phyloP scores from a whole-genome alignment of 1,139 yeast genomes.

The Taiozyma sp. region DNA sequence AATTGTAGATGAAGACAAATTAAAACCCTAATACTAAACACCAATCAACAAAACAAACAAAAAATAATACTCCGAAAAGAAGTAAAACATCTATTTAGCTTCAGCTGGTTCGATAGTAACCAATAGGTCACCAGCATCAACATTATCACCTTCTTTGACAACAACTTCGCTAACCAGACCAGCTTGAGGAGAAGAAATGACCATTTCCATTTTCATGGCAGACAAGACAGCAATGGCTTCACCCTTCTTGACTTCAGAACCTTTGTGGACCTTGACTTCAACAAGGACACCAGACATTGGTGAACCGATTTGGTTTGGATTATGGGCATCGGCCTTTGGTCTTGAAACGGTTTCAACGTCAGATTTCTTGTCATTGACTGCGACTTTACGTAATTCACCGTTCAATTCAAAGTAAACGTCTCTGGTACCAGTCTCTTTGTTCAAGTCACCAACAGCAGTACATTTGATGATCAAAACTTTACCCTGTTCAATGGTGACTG shows the following conservation, averaged over 20 bases:
- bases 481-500: conserved; percentile 90
- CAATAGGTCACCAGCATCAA: conserved; percentile 82
- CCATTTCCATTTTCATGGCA: conserved; percentile 99
- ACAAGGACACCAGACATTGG: conserved; percentile 99
- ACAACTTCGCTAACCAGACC: conserved; percentile 76
- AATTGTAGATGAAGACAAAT: not conserved
- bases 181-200: conserved; percentile 83
- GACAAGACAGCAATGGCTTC: conserved; percentile 91
- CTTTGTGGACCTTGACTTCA: conserved; percentile 86
- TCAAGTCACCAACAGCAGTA: conserved; percentile 88
- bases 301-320: conserved; percentile 93
- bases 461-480: conserved; percentile 87
- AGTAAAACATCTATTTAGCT: not conserved
- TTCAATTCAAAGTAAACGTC: conserved; percentile 97
- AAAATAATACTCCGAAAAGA: conserved; percentile 3
- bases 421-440: conserved; percentile 80
- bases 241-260: conserved; percentile 90
- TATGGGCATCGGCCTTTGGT: conserved; percentile 82
- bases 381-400: conserved; percentile 96
- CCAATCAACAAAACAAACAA: not conserved
- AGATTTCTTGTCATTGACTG: conserved; percentile 83
- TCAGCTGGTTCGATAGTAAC: conserved; percentile 29
- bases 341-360: conserved; percentile 81
- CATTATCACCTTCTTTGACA: conserved; percentile 89
- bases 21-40: conserved; percentile 1